Evolutionary conservation across 2,329 filamentous ascomycete species (phyloP), one percentile per base, ranked within the genome.

Genomic region (Hymenoscyphus repandus): DNA sequence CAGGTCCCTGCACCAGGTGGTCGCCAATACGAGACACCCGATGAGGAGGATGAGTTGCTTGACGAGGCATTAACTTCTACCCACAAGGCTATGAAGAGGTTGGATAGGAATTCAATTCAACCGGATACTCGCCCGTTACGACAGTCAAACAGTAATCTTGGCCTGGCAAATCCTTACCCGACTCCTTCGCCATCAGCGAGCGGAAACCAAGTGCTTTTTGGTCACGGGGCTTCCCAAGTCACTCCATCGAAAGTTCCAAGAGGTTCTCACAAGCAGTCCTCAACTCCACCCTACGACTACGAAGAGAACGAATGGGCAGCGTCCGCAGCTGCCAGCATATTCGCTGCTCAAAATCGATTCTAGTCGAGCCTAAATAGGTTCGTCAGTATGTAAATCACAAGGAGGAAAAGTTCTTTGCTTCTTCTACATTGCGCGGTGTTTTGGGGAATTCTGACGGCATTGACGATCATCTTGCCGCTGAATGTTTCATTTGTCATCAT

Each of bases 1-100:
- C 79, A 95, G 66, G 84, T 88, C 12, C 74, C 77, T 4, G 85
- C 90, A 55, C 13, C 38, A 5, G 86, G 87, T 4, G 82, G 87
- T 44, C 86, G 88, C 62, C 85, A 89, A 55, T 96, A 97, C 66
- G 93, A 99, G 65, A 91, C 91, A 0, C 90, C 93, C 1, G 91
- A 95, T 62, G 93, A 99, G 69, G 92, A 97, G 65, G 93, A 99
- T 53, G 93, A 99, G 70, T 78, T 99, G 9, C 77, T 97, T 9
- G 91, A 96, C 60, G 93, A 99, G 69, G 90, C 84, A 17, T 75
- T 96, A 38, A 79, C 83, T 44, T 89, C 88, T 5, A 88, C 90
- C 0, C 85, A 85, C 62, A 82, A 80, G 54, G 88, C 84, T 6
- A 86, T 88, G 64, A 85, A 82, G 65, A 83, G 82, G 9, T 74